Base-by-base conservation (phyloP, 169 alveolate genomes). In the Ichthyophthirius multifiliis region DNA sequence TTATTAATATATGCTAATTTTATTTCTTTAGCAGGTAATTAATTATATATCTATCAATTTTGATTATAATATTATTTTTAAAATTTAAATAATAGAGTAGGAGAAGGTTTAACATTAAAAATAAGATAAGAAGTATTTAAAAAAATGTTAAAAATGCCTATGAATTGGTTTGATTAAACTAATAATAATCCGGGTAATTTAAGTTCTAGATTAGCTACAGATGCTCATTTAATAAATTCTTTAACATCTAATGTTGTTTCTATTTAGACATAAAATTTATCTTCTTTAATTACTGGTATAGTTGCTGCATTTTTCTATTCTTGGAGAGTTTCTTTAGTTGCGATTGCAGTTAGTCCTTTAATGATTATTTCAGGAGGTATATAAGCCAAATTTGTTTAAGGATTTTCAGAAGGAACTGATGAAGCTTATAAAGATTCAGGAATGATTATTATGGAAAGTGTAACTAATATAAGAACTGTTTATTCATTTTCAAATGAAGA, bases 401-500 rank as follows among this genome's bases (percentile, higher is more conserved):
- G 86, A 20, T 81, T 81, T 23, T 47, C 76, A n/a, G 86, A 81
- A 71, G 43, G 46, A 5, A 81, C 82, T 71, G 86, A 81, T 48
- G 80, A 71, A 46, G 86, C 82, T 4, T 81, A 81, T 34, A 89
- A 85, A 47, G 93, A 88, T 35, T 86, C 94, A 7, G 91, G 91
- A 16, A 80, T 76, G 47, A 65, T 92, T 12, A 89, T 90, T 16
- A 83, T 89, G 47, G 97, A 94, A 64, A 83, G 94, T 47, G 94
- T 94, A 0, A 83, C 83, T 27, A 94, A 91, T 64, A 88, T 87
- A 7, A 85, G 91, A 74, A 94, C 97, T 2, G 93, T 94, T 10
- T 74, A 83, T 30, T 84, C 94, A 7, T 91, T 94, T 74, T 91
- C 86, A 15, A 76, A 88, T 35, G 32, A 94, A 92, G 67, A 85